Percentiles rank a stretch among this genome's conserved stretches.
Evolutionary conservation across 495 filamentous ascomycete species (phyloP).

Genomic region (Neurospora discreta): DNA sequence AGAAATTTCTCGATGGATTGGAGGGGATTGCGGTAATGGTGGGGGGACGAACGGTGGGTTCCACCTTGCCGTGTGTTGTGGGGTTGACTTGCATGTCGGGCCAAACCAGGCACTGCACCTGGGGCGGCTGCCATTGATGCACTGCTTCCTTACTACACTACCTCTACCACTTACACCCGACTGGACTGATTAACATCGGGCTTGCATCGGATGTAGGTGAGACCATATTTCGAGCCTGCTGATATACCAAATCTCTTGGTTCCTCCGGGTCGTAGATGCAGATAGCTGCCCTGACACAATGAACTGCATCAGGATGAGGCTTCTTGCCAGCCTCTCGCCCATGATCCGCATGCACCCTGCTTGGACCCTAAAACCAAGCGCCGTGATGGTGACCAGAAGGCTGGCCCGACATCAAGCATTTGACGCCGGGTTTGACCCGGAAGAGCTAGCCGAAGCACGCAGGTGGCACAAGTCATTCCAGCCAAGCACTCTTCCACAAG

Average conservation of each 20-base stretch:
- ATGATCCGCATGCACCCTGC: not conserved
- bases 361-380: not conserved
- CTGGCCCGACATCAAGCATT: constrained; percentile 26
- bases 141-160: too few species aligned
- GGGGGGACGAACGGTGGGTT: not conserved
- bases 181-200: too few species aligned
- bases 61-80: not conserved
- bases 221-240: not conserved
- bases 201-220: too few species aligned
- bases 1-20: not conserved
- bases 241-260: not conserved
- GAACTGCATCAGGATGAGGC: not conserved
- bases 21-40: not conserved
- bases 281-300: not conserved
- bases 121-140: too few species aligned
- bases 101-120: too few species aligned
- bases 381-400: constrained; percentile 1
- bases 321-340: not conserved
- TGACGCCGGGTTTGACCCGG: constrained; percentile 34
- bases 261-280: not conserved
- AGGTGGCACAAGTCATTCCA: constrained; percentile 63
- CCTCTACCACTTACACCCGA: too few species aligned
- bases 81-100: too few species aligned
- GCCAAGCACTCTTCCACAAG: constrained; percentile 51
- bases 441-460: constrained; percentile 58